These are phyloP conservation scores for Aspergillus japonicus DNA, from an alignment of 2,329 filamentous ascomycete genomes.

Conservation along the genomic window DNA sequence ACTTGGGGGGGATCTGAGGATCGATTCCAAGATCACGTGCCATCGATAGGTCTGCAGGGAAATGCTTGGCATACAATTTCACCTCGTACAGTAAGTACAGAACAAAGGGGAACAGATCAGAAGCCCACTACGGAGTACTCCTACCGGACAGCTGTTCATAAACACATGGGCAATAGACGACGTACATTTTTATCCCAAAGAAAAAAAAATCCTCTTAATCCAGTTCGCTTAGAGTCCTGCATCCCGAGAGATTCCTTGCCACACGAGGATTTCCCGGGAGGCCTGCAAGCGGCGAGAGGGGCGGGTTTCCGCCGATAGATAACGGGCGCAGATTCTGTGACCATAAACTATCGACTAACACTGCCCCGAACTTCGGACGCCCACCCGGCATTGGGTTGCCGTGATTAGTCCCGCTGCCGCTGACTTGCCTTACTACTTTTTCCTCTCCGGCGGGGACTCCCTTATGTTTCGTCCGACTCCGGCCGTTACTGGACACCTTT, in stretches of 20 bases:
- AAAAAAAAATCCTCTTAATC: not conserved
- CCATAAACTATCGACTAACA: slow-evolving; percentile 38
- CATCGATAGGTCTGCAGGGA: not conserved
- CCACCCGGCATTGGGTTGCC: slow-evolving; percentile 2
- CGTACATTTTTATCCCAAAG: not conserved
- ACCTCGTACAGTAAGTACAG: not conserved
- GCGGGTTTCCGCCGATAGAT: slow-evolving; percentile 30
- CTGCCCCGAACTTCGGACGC: slow-evolving; percentile 36
- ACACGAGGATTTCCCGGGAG: slow-evolving; percentile 7
- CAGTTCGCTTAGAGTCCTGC: not conserved
- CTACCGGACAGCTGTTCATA: no score
- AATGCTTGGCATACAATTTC: not conserved
- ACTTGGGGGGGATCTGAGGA: not conserved
- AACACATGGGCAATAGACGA: not conserved
- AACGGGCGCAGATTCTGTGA: slow-evolving; percentile 33
- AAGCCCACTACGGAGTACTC: no score
- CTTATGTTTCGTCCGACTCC: slow-evolving; percentile 32
- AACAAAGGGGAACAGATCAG: no score
- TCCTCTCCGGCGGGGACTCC: slow-evolving; percentile 14
- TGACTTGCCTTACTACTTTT: not conserved
- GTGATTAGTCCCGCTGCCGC: slow-evolving; percentile 1
- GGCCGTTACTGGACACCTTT: slow-evolving; percentile 18
- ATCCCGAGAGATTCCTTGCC: not conserved
- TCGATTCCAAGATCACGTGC: not conserved
- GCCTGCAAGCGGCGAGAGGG: slow-evolving; percentile 6